These are phyloP conservation scores for Kappamyces sp. DNA, from an alignment of 192 early-diverging fungal genomes.

Conservation along the genomic window DNA sequence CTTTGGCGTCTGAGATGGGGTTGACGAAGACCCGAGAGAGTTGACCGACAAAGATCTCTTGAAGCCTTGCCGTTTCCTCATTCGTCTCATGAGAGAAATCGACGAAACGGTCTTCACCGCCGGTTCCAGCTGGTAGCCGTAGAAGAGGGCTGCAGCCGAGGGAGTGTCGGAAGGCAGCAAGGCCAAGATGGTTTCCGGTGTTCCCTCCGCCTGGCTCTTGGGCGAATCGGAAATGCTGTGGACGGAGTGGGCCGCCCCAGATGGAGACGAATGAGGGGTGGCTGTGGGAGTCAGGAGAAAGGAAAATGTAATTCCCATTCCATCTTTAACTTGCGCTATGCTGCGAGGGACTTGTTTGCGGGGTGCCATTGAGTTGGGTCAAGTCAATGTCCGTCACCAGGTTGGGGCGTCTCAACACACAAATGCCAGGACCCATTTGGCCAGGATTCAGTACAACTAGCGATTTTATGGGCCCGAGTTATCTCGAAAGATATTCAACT, in stretches of 20 bases:
- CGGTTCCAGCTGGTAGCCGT: not conserved
- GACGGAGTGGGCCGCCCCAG: not conserved
- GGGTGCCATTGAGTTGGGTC: slow-evolving; percentile 2
- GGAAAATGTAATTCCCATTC: slow-evolving; percentile 14
- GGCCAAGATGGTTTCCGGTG: too few relatives aligned
- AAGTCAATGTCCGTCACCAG: too few relatives aligned
- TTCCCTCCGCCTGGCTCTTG: too few relatives aligned
- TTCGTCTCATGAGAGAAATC: slow-evolving; percentile 1
- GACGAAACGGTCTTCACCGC: slow-evolving; percentile 9
- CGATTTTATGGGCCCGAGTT: too few relatives aligned
- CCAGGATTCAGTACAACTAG: too few relatives aligned
- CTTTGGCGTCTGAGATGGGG: too few relatives aligned
- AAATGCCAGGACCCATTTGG: too few relatives aligned
- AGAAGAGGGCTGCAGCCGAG: not conserved
- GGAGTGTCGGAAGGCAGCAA: not conserved
- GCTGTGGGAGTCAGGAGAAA: not conserved
- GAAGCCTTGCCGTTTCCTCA: not conserved
- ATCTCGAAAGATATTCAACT: not conserved
- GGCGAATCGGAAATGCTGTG: too few relatives aligned
- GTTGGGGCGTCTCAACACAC: too few relatives aligned
- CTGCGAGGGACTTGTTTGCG: slow-evolving; percentile 9
- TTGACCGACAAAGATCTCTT: too few relatives aligned
- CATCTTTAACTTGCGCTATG: not conserved
- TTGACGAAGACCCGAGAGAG: too few relatives aligned
- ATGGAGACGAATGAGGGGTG: not conserved